Base-by-base conservation (phyloP, 805 yeast genomes). In the Nakazawaea wickerhamii region DNA sequence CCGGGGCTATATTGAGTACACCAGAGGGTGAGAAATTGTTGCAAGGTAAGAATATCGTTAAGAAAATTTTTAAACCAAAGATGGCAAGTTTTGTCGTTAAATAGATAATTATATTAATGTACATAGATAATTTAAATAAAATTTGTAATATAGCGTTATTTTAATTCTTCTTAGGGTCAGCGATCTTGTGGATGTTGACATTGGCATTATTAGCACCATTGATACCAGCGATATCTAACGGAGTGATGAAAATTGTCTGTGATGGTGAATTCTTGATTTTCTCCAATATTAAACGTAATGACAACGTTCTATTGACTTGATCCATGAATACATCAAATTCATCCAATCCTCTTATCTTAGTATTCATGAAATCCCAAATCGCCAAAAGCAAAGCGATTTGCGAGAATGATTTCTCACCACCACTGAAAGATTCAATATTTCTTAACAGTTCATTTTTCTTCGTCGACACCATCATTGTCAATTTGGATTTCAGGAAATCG, bases 261-360 rank as follows among this genome's bases (percentile, higher is more conserved):
- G 90, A 79, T 47, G 79, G 73, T 0, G 81, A 73, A 6, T 79
- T 63, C 17, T 34, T 33, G 23, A 90, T 73, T 50, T 87, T 84
- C 20, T 74, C 73, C 37, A 89, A 66, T 57, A 93, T 79, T 48
- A 90, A 63, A 37, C 76, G 71, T 57, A 93, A 78, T 47, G 95
- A 88, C 40, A 84, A 75, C 35, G 81, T 73, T 50, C 99, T 73
- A 57, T 90, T 89, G 14, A 88, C 86, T 38, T 88, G 87, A 60
- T 93, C 99, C 99, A 93, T 93, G 55, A 81, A 93, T 17, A 93
- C 99, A 63, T 93, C 99, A 59, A 85, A 93, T 61, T 93, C 99
- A 62, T 93, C 99, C 46, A 93, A 65, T 0, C 97, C 97, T 46
- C 95, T 76, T 15, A 93, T 75, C 44, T 85, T 77, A 0, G 95